Base-by-base conservation (phyloP, 306 rosid species). In the Cyamopsis tetragonoloba region DNA sequence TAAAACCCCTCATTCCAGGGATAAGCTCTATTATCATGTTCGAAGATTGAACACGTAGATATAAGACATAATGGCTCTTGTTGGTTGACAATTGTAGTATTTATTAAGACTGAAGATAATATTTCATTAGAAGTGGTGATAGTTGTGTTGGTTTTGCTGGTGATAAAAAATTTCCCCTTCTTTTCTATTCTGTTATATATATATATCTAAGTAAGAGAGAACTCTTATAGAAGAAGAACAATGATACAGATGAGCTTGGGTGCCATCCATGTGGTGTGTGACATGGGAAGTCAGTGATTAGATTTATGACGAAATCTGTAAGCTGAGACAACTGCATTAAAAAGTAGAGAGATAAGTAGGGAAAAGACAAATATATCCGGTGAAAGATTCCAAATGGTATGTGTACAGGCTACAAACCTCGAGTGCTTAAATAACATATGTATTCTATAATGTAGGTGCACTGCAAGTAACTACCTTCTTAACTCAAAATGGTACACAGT, bases 21-120 rank as follows among this genome's bases (percentile, higher is more conserved):
- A 27, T 39, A 18, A 66, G 48, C 20, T 75, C 20, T 47, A 26
- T 64, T 42, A 7, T 55, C 42, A 20, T 43, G 49, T 55, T 43
- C 58, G 15, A 50, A 70, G 68, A 43, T 63, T 15, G 34, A 62
- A 60, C 19, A 49, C 49, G 42, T 44, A 19, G 35, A 31, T 58
- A 59, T 35, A 11, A 5, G 22, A 18, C 31, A 47, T 26, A 50
- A 31, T 58, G 44, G 24, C 24, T 44, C 51, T 55, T 28, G 14
- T 13, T 54, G 53, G 17, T 56, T 44, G 56, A 62, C 31, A 32
- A 49, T 10, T 67, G 12, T 43, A 51, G 48, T 41, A 50, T 14
- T 34, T 28, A 3, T 41, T 59, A 50, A 78, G 68, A n/a, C n/a
- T n/a, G n/a, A n/a, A n/a, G n/a, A n/a, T 13, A 24, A 18, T 42